Conservation (phyloP, 2,329 filamentous ascomycete species). For the Fusarium subglutinans region DNA sequence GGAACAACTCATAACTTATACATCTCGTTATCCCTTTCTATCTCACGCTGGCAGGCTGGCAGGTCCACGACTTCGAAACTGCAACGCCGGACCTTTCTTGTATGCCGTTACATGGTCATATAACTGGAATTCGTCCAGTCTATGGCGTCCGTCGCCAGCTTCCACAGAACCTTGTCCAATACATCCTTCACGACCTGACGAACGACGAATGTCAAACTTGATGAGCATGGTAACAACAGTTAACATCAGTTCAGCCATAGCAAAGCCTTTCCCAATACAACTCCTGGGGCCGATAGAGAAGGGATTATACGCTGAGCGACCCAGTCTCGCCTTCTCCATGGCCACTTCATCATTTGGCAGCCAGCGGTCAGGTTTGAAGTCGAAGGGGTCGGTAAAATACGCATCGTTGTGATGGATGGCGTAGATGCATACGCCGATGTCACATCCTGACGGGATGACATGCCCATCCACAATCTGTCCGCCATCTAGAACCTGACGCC, state of each 20-base stretch:
- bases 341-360: too few species aligned
- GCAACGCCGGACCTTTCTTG: background rate
- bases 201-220: background rate
- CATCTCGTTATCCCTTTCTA: too few species aligned
- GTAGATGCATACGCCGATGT: background rate
- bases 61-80: background rate
- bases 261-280: background rate
- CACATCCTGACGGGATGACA: background rate
- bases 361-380: background rate
- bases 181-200: background rate
- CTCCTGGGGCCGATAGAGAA: background rate
- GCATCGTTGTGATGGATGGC: background rate
- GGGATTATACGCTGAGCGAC: background rate
- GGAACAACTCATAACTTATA: too few species aligned
- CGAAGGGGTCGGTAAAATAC: background rate
- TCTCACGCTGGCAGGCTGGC: too few species aligned
- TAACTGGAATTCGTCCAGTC: background rate
- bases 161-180: background rate
- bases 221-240: background rate
- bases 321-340: too few species aligned
- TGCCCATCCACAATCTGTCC: background rate
- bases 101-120: background rate
- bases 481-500: background rate
- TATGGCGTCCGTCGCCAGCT: background rate
- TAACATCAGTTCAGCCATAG: background rate